Base-by-base conservation (phyloP, 2,329 filamentous ascomycete species). In the Cyphellophora europaea region DNA sequence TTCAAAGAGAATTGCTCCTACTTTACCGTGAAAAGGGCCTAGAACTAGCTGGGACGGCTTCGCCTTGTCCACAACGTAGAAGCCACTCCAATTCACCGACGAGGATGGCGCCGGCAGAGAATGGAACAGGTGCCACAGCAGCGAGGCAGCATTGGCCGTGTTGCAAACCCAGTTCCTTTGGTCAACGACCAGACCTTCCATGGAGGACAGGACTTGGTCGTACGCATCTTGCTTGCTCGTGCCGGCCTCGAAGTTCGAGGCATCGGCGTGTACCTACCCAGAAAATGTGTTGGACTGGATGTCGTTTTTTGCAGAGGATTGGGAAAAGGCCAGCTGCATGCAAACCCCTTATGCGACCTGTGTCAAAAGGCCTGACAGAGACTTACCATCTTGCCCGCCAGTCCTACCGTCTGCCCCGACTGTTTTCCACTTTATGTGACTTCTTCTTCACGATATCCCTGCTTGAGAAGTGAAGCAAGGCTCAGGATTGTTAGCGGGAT, bases 111-210 rank as follows among this genome's bases (percentile, higher is more conserved):
- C 29, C 0, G 62, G 61, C 28, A 68, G 61, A 12, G 61, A 53
- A 30, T 58, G 54, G 47, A 58, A 67, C 36, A 60, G 54, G 51
- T 68, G 63, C 62, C 62, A 67, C 34, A 68, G 61, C 32, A 68
- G 60, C 13, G 65, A 68, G 29, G 65, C 53, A 36, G 61, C 52
- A 40, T 68, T 68, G 42, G 65, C 58, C 36, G 63, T 52, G 50
- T 67, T 67, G 43, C 50, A 39, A 51, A 65, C 63, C 65, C 65
- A 68, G 47, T 67, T 67, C 14, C 63, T 55, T 40, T 65, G 61
- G 6, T 53, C 62, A 14, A 52, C 48, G 4, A 63, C 43, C 10
- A 68, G 51, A 8, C 57, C 58, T 32, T 48, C 44, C 6, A 62
- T 46, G 36, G 63, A 56, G 11, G 54, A 42, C 14, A 64, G 45